phyloP scores from a whole-genome alignment of 495 filamentous ascomycete species.

The Aspergillus asperescens region DNA sequence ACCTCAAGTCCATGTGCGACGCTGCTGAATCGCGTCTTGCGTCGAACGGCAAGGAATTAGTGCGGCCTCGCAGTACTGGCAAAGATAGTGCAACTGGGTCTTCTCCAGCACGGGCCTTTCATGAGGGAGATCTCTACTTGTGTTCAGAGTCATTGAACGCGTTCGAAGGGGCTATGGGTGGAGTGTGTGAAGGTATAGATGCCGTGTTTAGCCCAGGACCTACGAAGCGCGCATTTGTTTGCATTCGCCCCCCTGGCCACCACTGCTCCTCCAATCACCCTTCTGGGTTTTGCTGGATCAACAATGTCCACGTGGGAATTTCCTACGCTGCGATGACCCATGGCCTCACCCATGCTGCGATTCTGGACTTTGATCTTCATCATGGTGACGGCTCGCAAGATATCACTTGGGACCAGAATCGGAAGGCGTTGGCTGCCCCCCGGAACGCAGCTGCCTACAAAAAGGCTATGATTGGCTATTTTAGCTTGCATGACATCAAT shows the following conservation, averaged over 20 bases:
- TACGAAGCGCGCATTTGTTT: conserved; percentile 71
- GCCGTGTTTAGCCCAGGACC: conserved; percentile 61
- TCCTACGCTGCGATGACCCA: conserved; percentile 77
- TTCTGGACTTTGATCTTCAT: conserved; percentile 95
- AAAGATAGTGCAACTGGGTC: conserved; percentile 32
- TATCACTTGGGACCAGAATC: conserved; percentile 84
- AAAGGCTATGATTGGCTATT: conserved; percentile 86
- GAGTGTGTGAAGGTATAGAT: conserved; percentile 88
- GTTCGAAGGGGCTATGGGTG: conserved; percentile 82
- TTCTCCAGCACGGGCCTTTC: conserved; percentile 48
- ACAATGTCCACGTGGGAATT: conserved; percentile 96
- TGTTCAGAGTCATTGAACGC: conserved; percentile 79
- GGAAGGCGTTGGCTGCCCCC: conserved; percentile 47
- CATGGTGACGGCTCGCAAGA: conserved; percentile 95
- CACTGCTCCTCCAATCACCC: conserved; percentile 85
- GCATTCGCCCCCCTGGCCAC: conserved; percentile 81
- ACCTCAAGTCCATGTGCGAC: conserved; percentile 78
- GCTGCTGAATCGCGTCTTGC: conserved; percentile 68
- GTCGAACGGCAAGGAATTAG: conserved; percentile 67
- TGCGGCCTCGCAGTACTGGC: conserved; percentile 49
- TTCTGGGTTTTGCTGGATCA: conserved; percentile 97
- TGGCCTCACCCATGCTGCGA: conserved; percentile 87
- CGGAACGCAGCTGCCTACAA: conserved; percentile 66
- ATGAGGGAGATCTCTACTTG: conserved; percentile 84
- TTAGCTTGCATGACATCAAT: conserved; percentile 95